These are phyloP conservation scores for Phytophthora hibernalis DNA, from an alignment of 352 stramenopile species.

Conservation along the genomic window DNA sequence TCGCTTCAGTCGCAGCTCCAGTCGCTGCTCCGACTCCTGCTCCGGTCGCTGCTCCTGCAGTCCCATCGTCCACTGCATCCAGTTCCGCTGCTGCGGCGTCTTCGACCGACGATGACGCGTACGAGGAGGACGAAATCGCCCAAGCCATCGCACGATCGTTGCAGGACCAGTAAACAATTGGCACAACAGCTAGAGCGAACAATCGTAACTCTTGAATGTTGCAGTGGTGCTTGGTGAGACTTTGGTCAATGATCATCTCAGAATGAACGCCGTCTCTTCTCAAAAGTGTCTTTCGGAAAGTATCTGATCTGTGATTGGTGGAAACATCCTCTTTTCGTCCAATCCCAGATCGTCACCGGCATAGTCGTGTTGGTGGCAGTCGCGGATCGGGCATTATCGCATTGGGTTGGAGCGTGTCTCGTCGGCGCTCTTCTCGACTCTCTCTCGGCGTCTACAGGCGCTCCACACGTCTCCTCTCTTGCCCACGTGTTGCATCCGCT, in stretches of 20 bases:
- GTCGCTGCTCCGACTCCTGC: conserved; percentile 8
- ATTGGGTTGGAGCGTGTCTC: conserved; percentile 14
- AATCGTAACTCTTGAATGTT: conserved; percentile 6
- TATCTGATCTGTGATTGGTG: neutral
- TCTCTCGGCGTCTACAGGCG: conserved; percentile 4
- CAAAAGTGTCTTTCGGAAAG: neutral
- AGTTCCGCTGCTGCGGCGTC: conserved; percentile 21
- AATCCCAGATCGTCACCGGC: conserved; percentile 14
- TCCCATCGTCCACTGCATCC: conserved; percentile 7
- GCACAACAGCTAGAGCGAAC: too few species aligned
- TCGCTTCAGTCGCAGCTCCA: conserved; percentile 13
- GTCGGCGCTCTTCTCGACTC: conserved; percentile 3
- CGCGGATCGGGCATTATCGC: conserved; percentile 32
- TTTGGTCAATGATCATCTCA: neutral
- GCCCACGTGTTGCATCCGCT: neutral
- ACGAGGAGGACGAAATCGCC: conserved; percentile 84
- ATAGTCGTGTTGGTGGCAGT: conserved; percentile 40
- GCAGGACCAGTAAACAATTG: conserved; percentile 59
- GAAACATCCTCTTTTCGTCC: conserved; percentile 14
- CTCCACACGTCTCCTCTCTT: neutral
- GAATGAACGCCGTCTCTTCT: neutral
- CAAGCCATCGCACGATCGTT: conserved; percentile 80
- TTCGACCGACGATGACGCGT: conserved; percentile 37
- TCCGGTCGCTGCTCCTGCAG: neutral
- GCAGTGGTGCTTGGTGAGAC: neutral